phyloP scores from a whole-genome alignment of 768 basidiomycete genomes.

The Termitomyces sp. region DNA sequence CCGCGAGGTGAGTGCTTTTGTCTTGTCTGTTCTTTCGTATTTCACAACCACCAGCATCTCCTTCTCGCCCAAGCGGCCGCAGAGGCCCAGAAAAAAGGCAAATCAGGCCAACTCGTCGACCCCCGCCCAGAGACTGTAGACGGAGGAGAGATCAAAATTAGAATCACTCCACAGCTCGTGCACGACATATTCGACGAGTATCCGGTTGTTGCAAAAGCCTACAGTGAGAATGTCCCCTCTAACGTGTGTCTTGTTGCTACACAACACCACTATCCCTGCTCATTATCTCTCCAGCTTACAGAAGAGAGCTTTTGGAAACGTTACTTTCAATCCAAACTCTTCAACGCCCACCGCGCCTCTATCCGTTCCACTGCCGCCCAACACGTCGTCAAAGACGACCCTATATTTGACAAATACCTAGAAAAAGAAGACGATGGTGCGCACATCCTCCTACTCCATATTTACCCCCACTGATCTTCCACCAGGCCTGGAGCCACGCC shows the following conservation, averaged over 20 bases:
- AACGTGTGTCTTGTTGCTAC: slow-evolving; percentile 49
- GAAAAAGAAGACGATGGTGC: slow-evolving; percentile 92
- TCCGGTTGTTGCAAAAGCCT: slow-evolving; percentile 90
- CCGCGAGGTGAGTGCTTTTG: slow-evolving; percentile 63
- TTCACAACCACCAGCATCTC: slow-evolving; percentile 51
- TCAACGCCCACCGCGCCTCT: slow-evolving; percentile 92
- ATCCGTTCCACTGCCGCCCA: slow-evolving; percentile 83
- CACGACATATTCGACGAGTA: slow-evolving; percentile 98
- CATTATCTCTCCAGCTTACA: slow-evolving; percentile 51
- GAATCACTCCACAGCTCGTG: slow-evolving; percentile 87
- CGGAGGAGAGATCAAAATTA: slow-evolving; percentile 83
- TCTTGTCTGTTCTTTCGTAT: slow-evolving; percentile 12
- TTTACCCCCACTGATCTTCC: neutral
- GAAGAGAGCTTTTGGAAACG: slow-evolving; percentile 96
- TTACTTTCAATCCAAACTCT: slow-evolving; percentile 94
- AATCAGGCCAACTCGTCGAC: slow-evolving; percentile 81
- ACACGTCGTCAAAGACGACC: slow-evolving; percentile 84
- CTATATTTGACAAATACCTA: slow-evolving; percentile 95
- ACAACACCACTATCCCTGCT: neutral
- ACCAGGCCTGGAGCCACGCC: slow-evolving; percentile 75
- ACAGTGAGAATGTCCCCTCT: slow-evolving; percentile 86
- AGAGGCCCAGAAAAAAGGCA: slow-evolving; percentile 75
- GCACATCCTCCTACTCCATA: slow-evolving; percentile 17
- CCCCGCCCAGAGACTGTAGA: slow-evolving; percentile 84
- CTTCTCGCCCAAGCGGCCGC: slow-evolving; percentile 72